Conservation (phyloP, 2,329 filamentous ascomycete genomes). For the Colletotrichum limetticola region DNA sequence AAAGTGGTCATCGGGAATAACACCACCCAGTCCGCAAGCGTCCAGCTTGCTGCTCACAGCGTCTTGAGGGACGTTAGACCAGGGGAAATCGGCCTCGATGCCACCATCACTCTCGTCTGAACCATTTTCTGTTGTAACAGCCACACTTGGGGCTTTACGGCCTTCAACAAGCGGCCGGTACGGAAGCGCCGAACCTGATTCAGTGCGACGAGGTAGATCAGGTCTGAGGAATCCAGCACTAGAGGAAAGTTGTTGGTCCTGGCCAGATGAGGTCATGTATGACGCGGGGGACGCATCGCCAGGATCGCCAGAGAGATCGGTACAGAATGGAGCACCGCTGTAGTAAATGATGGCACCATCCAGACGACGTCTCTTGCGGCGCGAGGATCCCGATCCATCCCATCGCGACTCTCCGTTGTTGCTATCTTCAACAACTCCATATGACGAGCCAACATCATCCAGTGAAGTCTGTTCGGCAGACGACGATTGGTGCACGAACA, state of each 20-base stretch:
- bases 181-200: constrained; percentile 62
- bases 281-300: constrained; percentile 60
- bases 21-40: constrained; percentile 68
- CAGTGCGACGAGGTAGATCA: constrained; percentile 47
- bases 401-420: constrained; percentile 59
- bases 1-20: constrained; percentile 73
- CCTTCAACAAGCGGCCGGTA: constrained; percentile 61
- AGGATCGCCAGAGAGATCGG: constrained; percentile 78
- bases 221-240: constrained; percentile 35
- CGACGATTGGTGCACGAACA: constrained; percentile 65
- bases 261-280: constrained; percentile 58
- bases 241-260: constrained; percentile 44
- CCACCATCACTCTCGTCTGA: constrained; percentile 52
- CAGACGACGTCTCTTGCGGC: constrained; percentile 64
- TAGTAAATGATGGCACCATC: constrained; percentile 88
- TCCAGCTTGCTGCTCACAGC: constrained; percentile 56
- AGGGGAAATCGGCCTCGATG: constrained; percentile 51
- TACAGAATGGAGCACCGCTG: constrained; percentile 82
- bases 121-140: constrained; percentile 38
- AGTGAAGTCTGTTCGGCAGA: constrained; percentile 58
- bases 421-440: constrained; percentile 58
- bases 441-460: constrained; percentile 62
- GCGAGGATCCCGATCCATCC: constrained; percentile 59
- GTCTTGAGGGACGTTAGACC: constrained; percentile 57
- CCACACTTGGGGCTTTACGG: constrained; percentile 31